phyloP scores from a whole-genome alignment of 129 eudicot genomes.

The Logfia minima region DNA sequence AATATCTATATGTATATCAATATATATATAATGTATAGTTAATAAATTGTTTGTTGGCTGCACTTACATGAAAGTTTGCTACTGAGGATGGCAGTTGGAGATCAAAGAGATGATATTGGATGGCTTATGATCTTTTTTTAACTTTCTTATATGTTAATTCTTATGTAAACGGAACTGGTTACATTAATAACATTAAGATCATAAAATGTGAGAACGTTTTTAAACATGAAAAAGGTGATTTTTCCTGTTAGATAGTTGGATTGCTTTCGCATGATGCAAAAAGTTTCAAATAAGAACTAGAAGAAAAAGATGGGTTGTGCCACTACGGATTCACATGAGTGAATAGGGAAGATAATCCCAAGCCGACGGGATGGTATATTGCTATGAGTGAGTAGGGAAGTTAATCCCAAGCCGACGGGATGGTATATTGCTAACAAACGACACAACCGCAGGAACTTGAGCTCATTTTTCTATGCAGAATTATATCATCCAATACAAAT shows the following conservation, averaged over 20 bases:
- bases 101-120: not conserved
- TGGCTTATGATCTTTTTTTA: not conserved
- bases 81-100: not conserved
- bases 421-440: not conserved
- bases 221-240: not conserved
- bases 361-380: not conserved
- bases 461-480: not conserved
- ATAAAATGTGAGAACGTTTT: not conserved
- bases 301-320: not conserved
- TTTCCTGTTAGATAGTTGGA: not conserved
- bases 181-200: not conserved
- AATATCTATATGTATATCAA: not conserved
- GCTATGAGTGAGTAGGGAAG: constrained; percentile 6
- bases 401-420: not conserved
- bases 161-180: not conserved
- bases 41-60: too few species aligned
- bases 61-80: not conserved
- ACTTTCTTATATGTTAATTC: not conserved
- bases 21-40: too few species aligned
- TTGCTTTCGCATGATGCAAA: constrained; percentile 12
- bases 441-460: not conserved
- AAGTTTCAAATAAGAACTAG: not conserved
- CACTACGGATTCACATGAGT: not conserved
- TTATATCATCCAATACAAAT: not conserved
- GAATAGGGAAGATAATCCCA: not conserved